Evolutionary conservation across 768 basidiomycete genomes (phyloP).

Genomic region (Pseudohyphozyma bogoriensis): DNA sequence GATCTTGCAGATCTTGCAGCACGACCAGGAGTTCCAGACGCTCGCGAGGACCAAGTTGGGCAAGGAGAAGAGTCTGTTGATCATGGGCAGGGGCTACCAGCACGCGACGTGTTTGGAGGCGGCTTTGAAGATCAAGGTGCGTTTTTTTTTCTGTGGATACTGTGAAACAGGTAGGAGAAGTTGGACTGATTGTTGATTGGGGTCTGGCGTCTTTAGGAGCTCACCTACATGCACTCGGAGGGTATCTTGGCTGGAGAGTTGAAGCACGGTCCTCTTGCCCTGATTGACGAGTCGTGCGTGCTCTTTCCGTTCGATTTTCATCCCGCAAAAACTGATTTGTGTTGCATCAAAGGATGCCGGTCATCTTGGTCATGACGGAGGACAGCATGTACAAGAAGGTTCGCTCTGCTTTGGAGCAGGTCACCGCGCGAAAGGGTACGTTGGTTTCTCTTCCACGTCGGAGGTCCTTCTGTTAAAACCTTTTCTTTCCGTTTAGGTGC

Average conservation of each 20-base stretch:
- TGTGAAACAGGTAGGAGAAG: background rate
- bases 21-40: constrained; percentile 64
- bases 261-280: constrained; percentile 94
- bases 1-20: constrained; percentile 75
- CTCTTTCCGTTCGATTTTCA: background rate
- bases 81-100: constrained; percentile 99
- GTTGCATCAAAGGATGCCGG: constrained; percentile 28
- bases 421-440: constrained; percentile 92
- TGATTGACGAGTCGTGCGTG: constrained; percentile 90
- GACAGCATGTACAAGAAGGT: constrained; percentile 98
- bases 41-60: constrained; percentile 57
- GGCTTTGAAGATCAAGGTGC: constrained; percentile 98
- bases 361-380: constrained; percentile 98
- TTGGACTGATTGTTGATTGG: background rate
- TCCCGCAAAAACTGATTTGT: background rate
- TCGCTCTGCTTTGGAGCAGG: constrained; percentile 88
- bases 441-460: background rate
- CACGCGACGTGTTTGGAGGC: constrained; percentile 97
- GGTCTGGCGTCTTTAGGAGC: background rate
- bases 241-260: constrained; percentile 96
- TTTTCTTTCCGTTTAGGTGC: constrained; percentile 8
- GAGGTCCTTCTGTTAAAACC: background rate
- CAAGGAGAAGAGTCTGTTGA: constrained; percentile 69
- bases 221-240: constrained; percentile 49
- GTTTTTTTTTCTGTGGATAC: constrained; percentile 13